phyloP scores from a whole-genome alignment of 306 rosid species.

The Canavalia gladiata region DNA sequence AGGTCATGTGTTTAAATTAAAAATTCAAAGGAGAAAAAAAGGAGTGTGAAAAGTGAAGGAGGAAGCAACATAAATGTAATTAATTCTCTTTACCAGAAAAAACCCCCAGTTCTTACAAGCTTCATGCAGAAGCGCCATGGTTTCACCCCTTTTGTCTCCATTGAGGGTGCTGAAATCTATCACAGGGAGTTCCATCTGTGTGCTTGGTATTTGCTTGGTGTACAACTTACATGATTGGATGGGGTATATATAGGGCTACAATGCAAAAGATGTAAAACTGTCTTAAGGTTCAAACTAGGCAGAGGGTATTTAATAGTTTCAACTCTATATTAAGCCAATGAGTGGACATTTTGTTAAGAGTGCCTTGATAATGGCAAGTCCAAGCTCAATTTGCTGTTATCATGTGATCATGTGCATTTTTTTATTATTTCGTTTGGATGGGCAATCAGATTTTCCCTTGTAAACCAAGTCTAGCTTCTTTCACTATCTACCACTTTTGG shows the following conservation, averaged over 20 bases:
- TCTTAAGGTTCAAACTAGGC: conserved; percentile 39
- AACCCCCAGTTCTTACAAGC: conserved; percentile 87
- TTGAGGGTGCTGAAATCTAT: conserved; percentile 76
- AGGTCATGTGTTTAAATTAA: not conserved
- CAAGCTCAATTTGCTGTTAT: conserved; percentile 38
- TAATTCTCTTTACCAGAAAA: conserved; percentile 61
- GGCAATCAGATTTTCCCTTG: conserved; percentile 54
- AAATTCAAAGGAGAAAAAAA: not conserved
- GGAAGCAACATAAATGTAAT: not conserved
- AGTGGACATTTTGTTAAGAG: conserved; percentile 30
- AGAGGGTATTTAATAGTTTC: conserved; percentile 36
- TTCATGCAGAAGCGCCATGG: conserved; percentile 71
- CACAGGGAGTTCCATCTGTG: conserved; percentile 67
- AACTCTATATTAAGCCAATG: conserved; percentile 25
- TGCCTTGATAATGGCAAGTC: conserved; percentile 45
- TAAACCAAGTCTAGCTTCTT: conserved; percentile 47
- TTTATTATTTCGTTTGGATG: not conserved
- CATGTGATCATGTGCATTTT: conserved; percentile 47
- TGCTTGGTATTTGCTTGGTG: conserved; percentile 48
- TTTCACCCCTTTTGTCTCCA: conserved; percentile 66
- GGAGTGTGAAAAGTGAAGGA: not conserved
- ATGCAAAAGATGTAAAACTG: not conserved
- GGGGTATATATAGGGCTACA: conserved; percentile 65
- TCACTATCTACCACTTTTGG: conserved; percentile 21
- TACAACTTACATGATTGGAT: conserved; percentile 27